phyloP scores from a whole-genome alignment of 1,284 basidiomycete genomes.

The Rhodofomes roseus region DNA sequence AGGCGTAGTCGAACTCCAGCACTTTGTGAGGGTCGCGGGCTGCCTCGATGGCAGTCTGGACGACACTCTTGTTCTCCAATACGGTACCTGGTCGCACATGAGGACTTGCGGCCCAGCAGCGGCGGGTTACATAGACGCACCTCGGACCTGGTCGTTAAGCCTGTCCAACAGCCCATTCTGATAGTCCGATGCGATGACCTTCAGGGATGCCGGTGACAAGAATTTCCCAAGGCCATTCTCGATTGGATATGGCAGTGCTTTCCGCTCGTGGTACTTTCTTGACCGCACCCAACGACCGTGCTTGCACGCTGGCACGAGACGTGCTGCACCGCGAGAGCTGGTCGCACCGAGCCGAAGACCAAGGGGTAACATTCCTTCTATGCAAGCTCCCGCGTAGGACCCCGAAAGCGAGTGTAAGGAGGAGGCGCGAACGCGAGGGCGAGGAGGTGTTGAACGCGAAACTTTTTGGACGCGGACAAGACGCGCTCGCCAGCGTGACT shows the following conservation, averaged over 20 bases:
- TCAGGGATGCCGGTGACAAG: conserved; percentile 63
- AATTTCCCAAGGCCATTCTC: conserved; percentile 74
- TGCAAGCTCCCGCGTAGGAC: not conserved
- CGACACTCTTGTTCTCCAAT: conserved; percentile 53
- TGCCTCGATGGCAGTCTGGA: conserved; percentile 74
- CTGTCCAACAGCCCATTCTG: conserved; percentile 77
- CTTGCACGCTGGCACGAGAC: conserved; percentile 14
- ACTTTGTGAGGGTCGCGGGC: conserved; percentile 60
- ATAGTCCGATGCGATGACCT: conserved; percentile 72
- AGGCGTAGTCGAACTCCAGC: conserved; percentile 89
- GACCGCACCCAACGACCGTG: conserved; percentile 18
- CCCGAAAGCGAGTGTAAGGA: conserved; percentile 7
- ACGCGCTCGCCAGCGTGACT: conserved; percentile 11
- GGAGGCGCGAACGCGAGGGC: conserved; percentile 3
- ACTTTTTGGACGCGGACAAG: conserved; percentile 18
- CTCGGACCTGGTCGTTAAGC: conserved; percentile 68
- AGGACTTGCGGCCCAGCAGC: conserved; percentile 2
- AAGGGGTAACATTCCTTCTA: conserved; percentile 22
- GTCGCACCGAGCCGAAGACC: conserved; percentile 20
- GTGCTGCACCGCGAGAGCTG: conserved; percentile 17
- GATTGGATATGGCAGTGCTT: conserved; percentile 57
- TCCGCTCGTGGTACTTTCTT: conserved; percentile 52
- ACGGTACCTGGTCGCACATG: conserved; percentile 1
- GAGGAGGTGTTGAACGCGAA: conserved; percentile 14
- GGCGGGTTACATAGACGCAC: conserved; percentile 38